Evolutionary conservation across 768 basidiomycete species (phyloP).

Genomic region (Pisolithus microcarpus): DNA sequence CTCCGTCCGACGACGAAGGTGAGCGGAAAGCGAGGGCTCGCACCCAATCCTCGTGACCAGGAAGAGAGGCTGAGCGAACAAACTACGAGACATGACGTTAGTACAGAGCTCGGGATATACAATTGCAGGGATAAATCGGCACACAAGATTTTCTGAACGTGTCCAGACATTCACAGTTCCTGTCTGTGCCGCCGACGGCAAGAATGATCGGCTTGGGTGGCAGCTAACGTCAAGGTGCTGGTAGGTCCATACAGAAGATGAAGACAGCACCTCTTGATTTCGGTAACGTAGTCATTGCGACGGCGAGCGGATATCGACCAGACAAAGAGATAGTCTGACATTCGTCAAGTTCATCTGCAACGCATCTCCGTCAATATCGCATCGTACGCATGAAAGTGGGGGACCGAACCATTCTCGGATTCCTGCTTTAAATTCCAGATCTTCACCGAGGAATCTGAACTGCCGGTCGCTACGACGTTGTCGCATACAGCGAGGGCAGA

Average conservation of each 20-base stretch:
- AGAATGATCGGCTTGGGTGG: conserved; percentile 50
- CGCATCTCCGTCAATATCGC: conserved; percentile 1
- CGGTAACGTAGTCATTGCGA: conserved; percentile 62
- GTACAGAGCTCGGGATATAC: conserved; percentile 1
- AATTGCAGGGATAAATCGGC: conserved; percentile 12
- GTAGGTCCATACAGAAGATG: background rate
- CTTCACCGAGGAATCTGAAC: conserved; percentile 76
- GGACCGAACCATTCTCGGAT: conserved; percentile 23
- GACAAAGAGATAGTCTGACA: conserved; percentile 56
- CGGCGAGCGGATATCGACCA: conserved; percentile 68
- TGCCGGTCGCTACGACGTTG: conserved; percentile 59
- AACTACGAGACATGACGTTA: conserved; percentile 35
- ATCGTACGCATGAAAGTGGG: background rate
- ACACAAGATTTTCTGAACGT: conserved; percentile 50
- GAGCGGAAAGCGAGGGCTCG: conserved; percentile 64
- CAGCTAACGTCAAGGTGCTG: background rate
- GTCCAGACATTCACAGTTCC: conserved; percentile 73
- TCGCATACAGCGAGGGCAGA: conserved; percentile 54
- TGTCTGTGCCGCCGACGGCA: conserved; percentile 81
- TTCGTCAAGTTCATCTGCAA: conserved; percentile 33
- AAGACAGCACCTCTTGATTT: conserved; percentile 49
- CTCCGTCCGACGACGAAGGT: conserved; percentile 18
- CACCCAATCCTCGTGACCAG: conserved; percentile 97
- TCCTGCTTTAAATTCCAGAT: conserved; percentile 49
- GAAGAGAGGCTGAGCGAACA: conserved; percentile 48